Evolutionary conservation across 2,329 filamentous ascomycete species (phyloP).

Genomic region (Calonectria fujianensis): DNA sequence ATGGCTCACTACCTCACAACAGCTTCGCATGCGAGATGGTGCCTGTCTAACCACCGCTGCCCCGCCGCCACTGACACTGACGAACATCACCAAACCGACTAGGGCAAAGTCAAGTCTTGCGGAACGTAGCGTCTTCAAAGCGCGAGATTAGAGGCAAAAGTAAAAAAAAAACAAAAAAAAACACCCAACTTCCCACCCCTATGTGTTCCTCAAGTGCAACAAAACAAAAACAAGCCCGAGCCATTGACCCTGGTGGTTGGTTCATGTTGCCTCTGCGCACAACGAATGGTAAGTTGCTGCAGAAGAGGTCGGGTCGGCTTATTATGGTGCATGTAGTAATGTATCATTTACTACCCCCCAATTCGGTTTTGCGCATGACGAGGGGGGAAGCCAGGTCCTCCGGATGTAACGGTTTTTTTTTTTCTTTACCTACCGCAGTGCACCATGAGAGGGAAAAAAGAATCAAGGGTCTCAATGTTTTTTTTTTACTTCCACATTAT

Average conservation of each 20-base stretch:
- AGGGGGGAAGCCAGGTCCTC: constrained; percentile 21
- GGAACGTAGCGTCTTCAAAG: constrained; percentile 1
- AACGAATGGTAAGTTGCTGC: constrained; percentile 17
- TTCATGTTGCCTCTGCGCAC: constrained; percentile 18
- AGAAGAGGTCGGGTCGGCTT: constrained; percentile 22
- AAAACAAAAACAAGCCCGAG: constrained; percentile 5
- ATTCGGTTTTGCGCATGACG: constrained; percentile 30
- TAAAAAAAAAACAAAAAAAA: neutral
- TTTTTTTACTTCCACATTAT: neutral
- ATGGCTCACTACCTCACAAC: constrained; percentile 11
- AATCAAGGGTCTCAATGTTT: neutral
- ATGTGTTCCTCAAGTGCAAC: neutral
- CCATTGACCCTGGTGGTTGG: constrained; percentile 21
- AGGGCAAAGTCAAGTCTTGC: constrained; percentile 10
- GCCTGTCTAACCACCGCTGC: constrained; percentile 11
- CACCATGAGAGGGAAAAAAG: neutral
- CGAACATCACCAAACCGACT: constrained; percentile 14
- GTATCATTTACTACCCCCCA: constrained; percentile 25
- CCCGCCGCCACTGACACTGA: constrained; percentile 24
- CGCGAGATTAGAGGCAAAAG: constrained; percentile 17
- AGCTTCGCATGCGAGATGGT: constrained; percentile 25
- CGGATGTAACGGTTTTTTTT: constrained; percentile 20
- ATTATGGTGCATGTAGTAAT: constrained; percentile 11
- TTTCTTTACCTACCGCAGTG: neutral
- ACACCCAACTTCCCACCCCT: neutral